A percentile compares a stretch with the other conserved stretches of the same genome.
phyloP scores from a whole-genome alignment of 2,329 filamentous ascomycete species.

The Aspergillus arachidicola region DNA sequence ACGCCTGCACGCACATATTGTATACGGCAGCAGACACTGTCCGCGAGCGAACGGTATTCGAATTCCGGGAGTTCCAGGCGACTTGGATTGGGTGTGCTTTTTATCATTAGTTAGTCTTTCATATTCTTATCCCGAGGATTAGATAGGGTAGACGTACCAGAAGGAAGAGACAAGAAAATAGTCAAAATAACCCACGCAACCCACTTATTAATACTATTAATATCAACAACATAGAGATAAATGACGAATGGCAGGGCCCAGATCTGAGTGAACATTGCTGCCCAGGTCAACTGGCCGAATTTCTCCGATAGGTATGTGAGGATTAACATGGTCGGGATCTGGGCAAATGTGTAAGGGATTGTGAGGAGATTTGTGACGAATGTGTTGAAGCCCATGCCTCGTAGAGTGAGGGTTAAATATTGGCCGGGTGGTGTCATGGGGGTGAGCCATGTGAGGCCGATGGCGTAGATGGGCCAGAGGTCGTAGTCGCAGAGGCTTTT shows the following conservation, averaged over 20 bases:
- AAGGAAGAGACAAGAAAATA: conserved; percentile 37
- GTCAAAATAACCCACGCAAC: conserved; percentile 53
- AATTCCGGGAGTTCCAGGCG: conserved; percentile 35
- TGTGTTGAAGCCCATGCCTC: conserved; percentile 56
- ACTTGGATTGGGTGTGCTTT: conserved; percentile 26
- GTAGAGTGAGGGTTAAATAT: conserved; percentile 40
- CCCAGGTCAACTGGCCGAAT: not conserved
- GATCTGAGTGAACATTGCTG: conserved; percentile 37
- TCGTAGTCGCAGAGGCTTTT: conserved; percentile 53
- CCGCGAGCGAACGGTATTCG: conserved; percentile 39
- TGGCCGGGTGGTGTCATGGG: conserved; percentile 27
- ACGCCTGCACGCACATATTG: conserved; percentile 43
- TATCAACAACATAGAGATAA: conserved; percentile 40
- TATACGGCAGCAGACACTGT: conserved; percentile 42
- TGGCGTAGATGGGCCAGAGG: conserved; percentile 56
- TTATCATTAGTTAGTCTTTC: conserved; percentile 39
- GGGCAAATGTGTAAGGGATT: conserved; percentile 2
- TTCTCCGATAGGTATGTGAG: not conserved
- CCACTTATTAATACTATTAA: conserved; percentile 48
- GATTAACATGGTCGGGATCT: not conserved
- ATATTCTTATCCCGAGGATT: too few relatives aligned
- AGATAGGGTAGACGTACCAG: conserved; percentile 43
- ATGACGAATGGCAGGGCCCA: conserved; percentile 39
- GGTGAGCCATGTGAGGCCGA: conserved; percentile 44
- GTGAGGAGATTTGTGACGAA: conserved; percentile 54